Conservation (phyloP, 1,139 yeast species). For the Yamadazyma triangularis region DNA sequence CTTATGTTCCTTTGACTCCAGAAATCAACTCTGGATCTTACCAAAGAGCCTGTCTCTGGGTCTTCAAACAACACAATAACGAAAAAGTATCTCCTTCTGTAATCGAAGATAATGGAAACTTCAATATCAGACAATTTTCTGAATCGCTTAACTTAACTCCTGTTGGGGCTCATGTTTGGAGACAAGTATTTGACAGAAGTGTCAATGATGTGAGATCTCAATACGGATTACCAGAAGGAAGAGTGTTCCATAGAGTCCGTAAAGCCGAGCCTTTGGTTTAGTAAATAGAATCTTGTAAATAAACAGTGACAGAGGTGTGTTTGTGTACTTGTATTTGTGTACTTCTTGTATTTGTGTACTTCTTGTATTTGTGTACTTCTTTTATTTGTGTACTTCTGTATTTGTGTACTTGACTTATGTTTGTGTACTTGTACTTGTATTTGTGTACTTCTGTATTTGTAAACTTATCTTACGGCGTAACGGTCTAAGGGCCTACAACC, state of each 20-base stretch:
- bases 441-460: too few species aligned
- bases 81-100: conserved; percentile 5
- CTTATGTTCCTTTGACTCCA: conserved; percentile 83
- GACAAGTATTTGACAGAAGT: conserved; percentile 78
- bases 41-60: conserved; percentile 90
- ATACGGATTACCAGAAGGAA: conserved; percentile 71
- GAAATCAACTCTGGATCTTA: conserved; percentile 75
- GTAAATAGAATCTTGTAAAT: too few species aligned
- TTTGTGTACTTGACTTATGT: too few species aligned
- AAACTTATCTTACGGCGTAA: too few species aligned
- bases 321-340: too few species aligned
- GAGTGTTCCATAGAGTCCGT: conserved; percentile 61
- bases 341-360: too few species aligned
- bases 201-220: conserved; percentile 61
- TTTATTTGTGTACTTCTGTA: too few species aligned
- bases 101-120: conserved; percentile 19
- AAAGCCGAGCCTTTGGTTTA: conserved; percentile 11
- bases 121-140: conserved; percentile 71
- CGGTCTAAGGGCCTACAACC: too few species aligned
- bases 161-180: conserved; percentile 91
- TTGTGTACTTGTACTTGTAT: too few species aligned
- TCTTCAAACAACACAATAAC: conserved; percentile 68
- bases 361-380: too few species aligned
- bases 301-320: too few species aligned
- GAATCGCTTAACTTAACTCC: conserved; percentile 53